Evolutionary conservation across 805 yeast genomes (phyloP).

Genomic region (Torulaspora quercuum): DNA sequence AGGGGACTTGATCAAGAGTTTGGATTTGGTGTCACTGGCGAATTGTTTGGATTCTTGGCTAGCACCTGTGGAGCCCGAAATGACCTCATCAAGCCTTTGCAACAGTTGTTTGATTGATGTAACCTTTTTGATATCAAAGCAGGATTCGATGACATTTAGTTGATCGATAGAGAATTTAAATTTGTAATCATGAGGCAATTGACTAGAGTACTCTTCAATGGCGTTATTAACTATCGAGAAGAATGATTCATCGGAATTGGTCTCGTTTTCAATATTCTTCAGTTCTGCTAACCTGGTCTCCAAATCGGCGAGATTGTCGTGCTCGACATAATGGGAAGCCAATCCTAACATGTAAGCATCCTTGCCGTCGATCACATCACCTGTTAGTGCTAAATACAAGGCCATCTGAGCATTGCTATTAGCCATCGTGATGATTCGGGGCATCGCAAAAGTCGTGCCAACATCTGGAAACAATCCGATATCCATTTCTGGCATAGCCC

Average conservation of each 20-base stretch:
- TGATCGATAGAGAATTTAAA: slow-evolving; percentile 56
- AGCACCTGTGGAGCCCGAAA: slow-evolving; percentile 47
- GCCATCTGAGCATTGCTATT: slow-evolving; percentile 71
- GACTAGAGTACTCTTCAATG: slow-evolving; percentile 73
- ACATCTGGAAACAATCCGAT: slow-evolving; percentile 97
- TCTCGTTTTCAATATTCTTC: slow-evolving; percentile 32
- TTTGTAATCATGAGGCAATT: slow-evolving; percentile 58
- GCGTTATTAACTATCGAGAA: slow-evolving; percentile 57
- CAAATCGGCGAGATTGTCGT: slow-evolving; percentile 58
- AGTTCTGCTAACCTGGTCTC: slow-evolving; percentile 63
- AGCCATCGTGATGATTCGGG: slow-evolving; percentile 49
- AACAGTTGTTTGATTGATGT: slow-evolving; percentile 51
- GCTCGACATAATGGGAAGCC: slow-evolving; percentile 85
- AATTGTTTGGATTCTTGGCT: slow-evolving; percentile 57
- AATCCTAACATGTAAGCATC: slow-evolving; percentile 82
- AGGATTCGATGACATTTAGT: slow-evolving; percentile 60
- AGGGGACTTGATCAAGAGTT: slow-evolving; percentile 65
- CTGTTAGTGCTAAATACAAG: slow-evolving; percentile 80
- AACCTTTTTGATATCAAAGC: slow-evolving; percentile 51
- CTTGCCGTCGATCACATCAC: slow-evolving; percentile 68
- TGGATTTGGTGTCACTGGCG: slow-evolving; percentile 55
- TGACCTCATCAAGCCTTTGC: slow-evolving; percentile 48
- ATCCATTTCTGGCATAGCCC: slow-evolving; percentile 98
- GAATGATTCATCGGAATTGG: slow-evolving; percentile 33
- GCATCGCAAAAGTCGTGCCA: slow-evolving; percentile 86